Evolutionary conservation across 164 flowering plant species (phyloP).

Genomic region (Vitis rotundifolia): DNA sequence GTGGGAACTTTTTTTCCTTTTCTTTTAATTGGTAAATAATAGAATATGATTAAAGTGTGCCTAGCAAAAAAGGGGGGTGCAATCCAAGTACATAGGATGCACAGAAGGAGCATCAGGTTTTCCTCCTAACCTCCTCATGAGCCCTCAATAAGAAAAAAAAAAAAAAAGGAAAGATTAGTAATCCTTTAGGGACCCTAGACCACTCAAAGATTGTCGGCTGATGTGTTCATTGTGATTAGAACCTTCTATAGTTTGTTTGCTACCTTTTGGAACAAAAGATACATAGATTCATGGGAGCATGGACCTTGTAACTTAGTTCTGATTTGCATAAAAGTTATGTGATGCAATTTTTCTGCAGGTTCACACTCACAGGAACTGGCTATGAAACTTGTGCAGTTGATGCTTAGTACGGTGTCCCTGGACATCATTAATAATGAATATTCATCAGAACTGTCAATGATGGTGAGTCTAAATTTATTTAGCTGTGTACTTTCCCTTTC

Average conservation of each 20-base stretch:
- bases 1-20: no score
- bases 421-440: conserved; percentile 36
- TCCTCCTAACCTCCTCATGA: no score
- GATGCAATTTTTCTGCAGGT: conserved; percentile 44
- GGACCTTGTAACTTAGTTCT: neutral
- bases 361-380: conserved; percentile 64
- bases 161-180: no score
- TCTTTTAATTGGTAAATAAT: no score
- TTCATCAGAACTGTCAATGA: conserved; percentile 45
- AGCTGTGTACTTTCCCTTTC: neutral
- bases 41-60: no score
- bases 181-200: no score
- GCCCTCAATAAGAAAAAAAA: no score
- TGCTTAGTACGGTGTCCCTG: conserved; percentile 52
- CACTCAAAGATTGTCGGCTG: neutral
- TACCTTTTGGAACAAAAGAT: neutral
- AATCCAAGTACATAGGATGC: no score
- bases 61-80: no score
- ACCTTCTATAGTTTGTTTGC: conserved; percentile 1
- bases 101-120: no score
- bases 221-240: neutral
- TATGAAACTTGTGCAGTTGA: conserved; percentile 56
- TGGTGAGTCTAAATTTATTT: conserved; percentile 43
- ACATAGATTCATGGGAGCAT: neutral
- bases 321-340: neutral